Percentiles rank a stretch among this genome's conserved stretches.
phyloP scores from a whole-genome alignment of 2,329 filamentous ascomycete genomes.

The Fusarium phyllophilum region DNA sequence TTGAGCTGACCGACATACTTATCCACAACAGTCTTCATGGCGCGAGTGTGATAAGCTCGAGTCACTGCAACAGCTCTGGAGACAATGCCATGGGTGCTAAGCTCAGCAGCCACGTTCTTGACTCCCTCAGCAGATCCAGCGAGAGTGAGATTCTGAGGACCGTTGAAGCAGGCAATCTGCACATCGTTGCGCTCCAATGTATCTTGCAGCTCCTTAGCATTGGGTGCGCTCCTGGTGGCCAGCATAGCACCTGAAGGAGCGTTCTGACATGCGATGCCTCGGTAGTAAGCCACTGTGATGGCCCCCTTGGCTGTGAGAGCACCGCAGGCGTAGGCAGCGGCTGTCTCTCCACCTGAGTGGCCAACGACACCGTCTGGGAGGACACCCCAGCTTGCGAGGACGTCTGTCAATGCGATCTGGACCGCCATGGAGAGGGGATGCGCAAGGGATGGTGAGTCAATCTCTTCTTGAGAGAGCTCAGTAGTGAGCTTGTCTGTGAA shows the following conservation, averaged over 20 bases:
- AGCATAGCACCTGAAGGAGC: slow-evolving; percentile 34
- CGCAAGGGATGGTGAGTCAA: slow-evolving; percentile 25
- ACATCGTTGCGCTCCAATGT: slow-evolving; percentile 29
- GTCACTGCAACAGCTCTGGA: slow-evolving; percentile 35
- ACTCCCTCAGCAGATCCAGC: slow-evolving; percentile 33
- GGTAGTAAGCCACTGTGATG: slow-evolving; percentile 36
- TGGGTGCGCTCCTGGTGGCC: slow-evolving; percentile 28
- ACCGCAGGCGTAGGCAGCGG: slow-evolving; percentile 38
- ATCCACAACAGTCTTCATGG: slow-evolving; percentile 35
- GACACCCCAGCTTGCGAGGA: slow-evolving; percentile 35
- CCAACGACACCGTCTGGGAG: slow-evolving; percentile 36
- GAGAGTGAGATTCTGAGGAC: slow-evolving; percentile 37
- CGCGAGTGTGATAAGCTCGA: slow-evolving; percentile 33
- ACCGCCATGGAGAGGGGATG: slow-evolving; percentile 36
- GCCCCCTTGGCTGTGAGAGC: slow-evolving; percentile 36
- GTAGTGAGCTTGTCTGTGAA: slow-evolving; percentile 27
- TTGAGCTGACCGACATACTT: slow-evolving; percentile 31
- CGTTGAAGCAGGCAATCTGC: slow-evolving; percentile 40
- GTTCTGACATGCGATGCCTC: slow-evolving; percentile 36
- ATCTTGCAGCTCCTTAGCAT: slow-evolving; percentile 32
- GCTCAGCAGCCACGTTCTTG: slow-evolving; percentile 28
- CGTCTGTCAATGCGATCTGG: slow-evolving; percentile 32
- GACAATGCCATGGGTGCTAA: slow-evolving; percentile 25
- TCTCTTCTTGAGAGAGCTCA: slow-evolving; percentile 30
- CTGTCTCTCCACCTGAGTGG: slow-evolving; percentile 37